These are phyloP conservation scores for Bruguiera parviflora DNA, from an alignment of 345 rosid species.

Conservation along the genomic window DNA sequence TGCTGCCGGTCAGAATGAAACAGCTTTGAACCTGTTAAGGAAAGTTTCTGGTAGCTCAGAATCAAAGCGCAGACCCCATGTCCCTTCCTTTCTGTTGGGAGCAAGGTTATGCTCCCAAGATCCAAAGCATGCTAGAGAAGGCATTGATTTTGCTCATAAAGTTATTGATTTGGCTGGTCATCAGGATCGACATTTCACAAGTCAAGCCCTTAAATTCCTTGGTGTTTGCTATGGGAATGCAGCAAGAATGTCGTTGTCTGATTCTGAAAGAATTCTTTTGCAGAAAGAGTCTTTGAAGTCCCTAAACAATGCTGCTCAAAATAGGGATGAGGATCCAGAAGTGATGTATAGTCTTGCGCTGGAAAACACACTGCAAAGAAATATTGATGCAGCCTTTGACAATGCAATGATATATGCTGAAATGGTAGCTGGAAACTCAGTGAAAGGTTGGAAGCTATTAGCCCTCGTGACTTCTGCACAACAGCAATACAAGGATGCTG, in stretches of 20 bases:
- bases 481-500: too few species aligned
- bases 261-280: conserved; percentile 57
- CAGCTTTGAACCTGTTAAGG: conserved; percentile 68
- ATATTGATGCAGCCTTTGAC: conserved; percentile 37
- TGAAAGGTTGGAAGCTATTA: conserved; percentile 73
- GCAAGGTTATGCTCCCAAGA: conserved; percentile 77
- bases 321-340: conserved; percentile 51
- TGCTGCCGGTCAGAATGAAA: conserved; percentile 67
- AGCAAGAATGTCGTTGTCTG: conserved; percentile 67
- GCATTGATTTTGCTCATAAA: conserved; percentile 56
- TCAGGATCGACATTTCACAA: conserved; percentile 44
- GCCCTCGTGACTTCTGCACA: conserved; percentile 53
- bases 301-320: conserved; percentile 53
- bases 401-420: conserved; percentile 32
- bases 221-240: conserved; percentile 80
- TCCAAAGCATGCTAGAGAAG: conserved; percentile 55
- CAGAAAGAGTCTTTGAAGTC: conserved; percentile 59
- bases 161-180: conserved; percentile 38
- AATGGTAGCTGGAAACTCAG: conserved; percentile 38
- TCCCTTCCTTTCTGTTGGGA: conserved; percentile 64
- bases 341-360: conserved; percentile 52
- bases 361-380: conserved; percentile 84
- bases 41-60: conserved; percentile 66
- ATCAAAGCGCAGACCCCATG: conserved; percentile 49
- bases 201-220: conserved; percentile 69